Conservation (phyloP, 352 stramenopile genomes). For the Globisporangium apiculatum region DNA sequence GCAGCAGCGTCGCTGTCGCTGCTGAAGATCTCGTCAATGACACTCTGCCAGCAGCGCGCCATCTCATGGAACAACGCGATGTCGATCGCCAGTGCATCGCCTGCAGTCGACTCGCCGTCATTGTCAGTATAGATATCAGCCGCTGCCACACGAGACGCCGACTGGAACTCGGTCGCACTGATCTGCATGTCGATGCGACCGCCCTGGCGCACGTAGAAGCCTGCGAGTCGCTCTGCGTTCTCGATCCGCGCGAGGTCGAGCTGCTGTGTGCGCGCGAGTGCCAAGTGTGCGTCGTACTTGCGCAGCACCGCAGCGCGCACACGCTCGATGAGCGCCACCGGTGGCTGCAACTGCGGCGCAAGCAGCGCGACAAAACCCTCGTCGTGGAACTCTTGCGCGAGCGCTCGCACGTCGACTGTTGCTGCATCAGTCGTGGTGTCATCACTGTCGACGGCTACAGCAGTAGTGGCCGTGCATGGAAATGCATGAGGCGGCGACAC, state of each 20-base stretch:
- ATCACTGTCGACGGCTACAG: not conserved
- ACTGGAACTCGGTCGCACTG: slow-evolving; percentile 10
- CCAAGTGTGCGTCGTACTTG: slow-evolving; percentile 32
- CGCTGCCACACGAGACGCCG: slow-evolving; percentile 3
- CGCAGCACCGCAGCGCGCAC: slow-evolving; percentile 23
- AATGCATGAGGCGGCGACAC: too few species aligned
- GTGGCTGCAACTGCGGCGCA: slow-evolving; percentile 7
- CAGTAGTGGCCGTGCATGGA: too few species aligned
- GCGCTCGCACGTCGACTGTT: not conserved
- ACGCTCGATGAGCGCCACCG: slow-evolving; percentile 13
- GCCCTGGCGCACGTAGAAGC: slow-evolving; percentile 68
- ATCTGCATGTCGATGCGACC: slow-evolving; percentile 72
- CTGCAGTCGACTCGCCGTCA: not conserved
- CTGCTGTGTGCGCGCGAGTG: slow-evolving; percentile 15
- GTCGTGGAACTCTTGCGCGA: slow-evolving; percentile 24
- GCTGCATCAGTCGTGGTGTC: not conserved
- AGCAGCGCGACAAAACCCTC: slow-evolving; percentile 44
- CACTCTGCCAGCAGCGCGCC: slow-evolving; percentile 20
- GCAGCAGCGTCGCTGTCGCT: not conserved
- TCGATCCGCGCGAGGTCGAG: slow-evolving; percentile 27
- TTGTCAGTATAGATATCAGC: not conserved
- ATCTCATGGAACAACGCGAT: slow-evolving; percentile 23
- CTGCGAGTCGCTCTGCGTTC: slow-evolving; percentile 44
- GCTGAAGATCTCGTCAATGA: slow-evolving; percentile 17
- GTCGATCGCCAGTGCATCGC: slow-evolving; percentile 12